These are phyloP conservation scores for Lecanicillium sp. DNA, from an alignment of 2,329 filamentous ascomycete species.

Conservation along the genomic window DNA sequence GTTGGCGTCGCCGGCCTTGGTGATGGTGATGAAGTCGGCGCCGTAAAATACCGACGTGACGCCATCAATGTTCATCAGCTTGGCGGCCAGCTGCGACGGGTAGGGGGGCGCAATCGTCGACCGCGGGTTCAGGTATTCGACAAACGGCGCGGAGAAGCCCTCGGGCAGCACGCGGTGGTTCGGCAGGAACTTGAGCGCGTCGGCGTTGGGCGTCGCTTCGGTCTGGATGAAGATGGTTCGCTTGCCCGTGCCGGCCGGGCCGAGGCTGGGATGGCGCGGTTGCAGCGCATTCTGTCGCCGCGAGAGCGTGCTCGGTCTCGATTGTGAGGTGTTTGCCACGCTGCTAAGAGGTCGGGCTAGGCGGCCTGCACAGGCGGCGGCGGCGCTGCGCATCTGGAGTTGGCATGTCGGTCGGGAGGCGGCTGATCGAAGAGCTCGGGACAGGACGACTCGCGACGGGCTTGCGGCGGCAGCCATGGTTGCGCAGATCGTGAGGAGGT, in stretches of 20 bases:
- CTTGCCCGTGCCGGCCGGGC: constrained; percentile 11
- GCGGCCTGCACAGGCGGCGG: not conserved
- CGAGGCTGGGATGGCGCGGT: constrained; percentile 14
- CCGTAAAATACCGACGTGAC: constrained; percentile 95
- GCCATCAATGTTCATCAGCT: constrained; percentile 88
- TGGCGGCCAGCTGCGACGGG: constrained; percentile 82
- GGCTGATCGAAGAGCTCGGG: constrained; percentile 8
- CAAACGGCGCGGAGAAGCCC: constrained; percentile 63
- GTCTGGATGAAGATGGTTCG: constrained; percentile 96
- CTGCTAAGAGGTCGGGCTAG: too few relatives aligned
- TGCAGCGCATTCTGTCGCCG: constrained; percentile 8
- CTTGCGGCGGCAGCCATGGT: constrained; percentile 3
- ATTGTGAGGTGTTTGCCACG: not conserved
- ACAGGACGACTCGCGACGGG: constrained; percentile 4
- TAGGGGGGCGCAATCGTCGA: constrained; percentile 83
- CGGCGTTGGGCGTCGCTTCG: constrained; percentile 86
- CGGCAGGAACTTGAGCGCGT: constrained; percentile 93
- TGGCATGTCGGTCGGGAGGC: constrained; percentile 9
- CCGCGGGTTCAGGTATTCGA: constrained; percentile 87
- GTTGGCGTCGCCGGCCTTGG: constrained; percentile 77
- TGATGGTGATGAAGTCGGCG: constrained; percentile 92
- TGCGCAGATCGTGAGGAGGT: too few relatives aligned
- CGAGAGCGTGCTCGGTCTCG: constrained; percentile 4
- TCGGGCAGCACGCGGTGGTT: constrained; percentile 80
- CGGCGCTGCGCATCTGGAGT: constrained; percentile 9